Conservation (phyloP, 2,329 filamentous ascomycete species). For the Fusarium buharicum region DNA sequence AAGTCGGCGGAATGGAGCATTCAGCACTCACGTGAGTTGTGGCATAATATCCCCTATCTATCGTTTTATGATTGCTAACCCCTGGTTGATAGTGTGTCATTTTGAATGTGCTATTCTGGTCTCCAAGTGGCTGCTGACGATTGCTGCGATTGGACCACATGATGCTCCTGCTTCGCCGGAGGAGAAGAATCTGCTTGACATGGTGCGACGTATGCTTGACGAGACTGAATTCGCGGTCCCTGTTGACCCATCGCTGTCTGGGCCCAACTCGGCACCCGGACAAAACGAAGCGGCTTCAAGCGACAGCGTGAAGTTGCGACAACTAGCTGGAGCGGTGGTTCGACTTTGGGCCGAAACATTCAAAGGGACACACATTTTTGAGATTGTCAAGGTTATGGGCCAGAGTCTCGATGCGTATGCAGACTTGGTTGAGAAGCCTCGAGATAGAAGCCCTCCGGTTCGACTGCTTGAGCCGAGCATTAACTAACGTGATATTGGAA, state of each 20-base stretch:
- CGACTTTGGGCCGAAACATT: slow-evolving; percentile 71
- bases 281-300: slow-evolving; percentile 58
- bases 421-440: slow-evolving; percentile 65
- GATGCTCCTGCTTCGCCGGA: slow-evolving; percentile 62
- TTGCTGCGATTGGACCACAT: slow-evolving; percentile 61
- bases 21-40: slow-evolving; percentile 66
- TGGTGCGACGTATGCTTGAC: slow-evolving; percentile 67
- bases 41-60: not conserved
- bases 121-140: slow-evolving; percentile 69
- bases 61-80: slow-evolving; percentile 30
- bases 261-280: slow-evolving; percentile 50
- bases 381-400: slow-evolving; percentile 68
- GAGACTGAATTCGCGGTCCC: slow-evolving; percentile 72
- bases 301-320: slow-evolving; percentile 63
- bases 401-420: slow-evolving; percentile 67
- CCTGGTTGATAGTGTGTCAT: slow-evolving; percentile 60
- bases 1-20: slow-evolving; percentile 72
- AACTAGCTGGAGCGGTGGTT: slow-evolving; percentile 67
- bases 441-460: slow-evolving; percentile 54
- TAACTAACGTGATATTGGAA: slow-evolving; percentile 17
- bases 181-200: slow-evolving; percentile 65
- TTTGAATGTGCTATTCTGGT: slow-evolving; percentile 70
- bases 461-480: slow-evolving; percentile 42
- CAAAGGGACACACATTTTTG: slow-evolving; percentile 70
- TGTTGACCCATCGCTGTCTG: slow-evolving; percentile 65